Evolutionary conservation across 352 stramenopile genomes (phyloP).

Genomic region (Phytophthora tentaculata): DNA sequence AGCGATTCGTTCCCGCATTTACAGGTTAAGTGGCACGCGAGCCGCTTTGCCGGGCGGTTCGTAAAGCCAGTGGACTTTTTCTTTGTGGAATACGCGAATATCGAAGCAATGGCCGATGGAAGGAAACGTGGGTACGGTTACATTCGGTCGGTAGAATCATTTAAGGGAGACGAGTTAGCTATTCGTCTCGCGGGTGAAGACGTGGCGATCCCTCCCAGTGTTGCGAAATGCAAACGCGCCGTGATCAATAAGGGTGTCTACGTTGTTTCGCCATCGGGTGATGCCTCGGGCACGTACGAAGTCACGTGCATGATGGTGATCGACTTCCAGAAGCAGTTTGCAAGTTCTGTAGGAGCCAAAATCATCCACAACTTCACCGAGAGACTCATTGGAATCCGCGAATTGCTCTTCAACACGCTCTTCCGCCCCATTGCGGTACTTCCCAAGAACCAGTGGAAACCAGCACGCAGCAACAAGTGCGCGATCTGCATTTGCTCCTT

Average conservation of each 20-base stretch:
- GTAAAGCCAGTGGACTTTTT: slow-evolving; percentile 88
- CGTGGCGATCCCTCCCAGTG: slow-evolving; percentile 70
- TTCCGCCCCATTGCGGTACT: slow-evolving; percentile 76
- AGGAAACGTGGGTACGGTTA: slow-evolving; percentile 78
- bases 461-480: slow-evolving; percentile 64
- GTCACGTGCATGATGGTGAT: slow-evolving; percentile 88
- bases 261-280: slow-evolving; percentile 52
- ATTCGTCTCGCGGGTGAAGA: slow-evolving; percentile 69
- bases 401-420: slow-evolving; percentile 86
- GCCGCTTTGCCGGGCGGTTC: slow-evolving; percentile 79
- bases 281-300: slow-evolving; percentile 61
- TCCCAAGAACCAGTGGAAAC: slow-evolving; percentile 67
- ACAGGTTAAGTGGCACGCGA: slow-evolving; percentile 88
- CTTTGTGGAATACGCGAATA: slow-evolving; percentile 88
- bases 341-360: slow-evolving; percentile 56
- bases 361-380: slow-evolving; percentile 85
- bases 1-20: slow-evolving; percentile 66
- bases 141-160: slow-evolving; percentile 81
- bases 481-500: slow-evolving; percentile 72
- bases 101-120: slow-evolving; percentile 71
- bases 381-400: slow-evolving; percentile 79
- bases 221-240: slow-evolving; percentile 87
- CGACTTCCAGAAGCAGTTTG: slow-evolving; percentile 87
- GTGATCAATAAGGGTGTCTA: slow-evolving; percentile 87
- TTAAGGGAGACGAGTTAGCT: slow-evolving; percentile 81